phyloP scores from a whole-genome alignment of 768 basidiomycete genomes.

The Termitomyces sp. region DNA sequence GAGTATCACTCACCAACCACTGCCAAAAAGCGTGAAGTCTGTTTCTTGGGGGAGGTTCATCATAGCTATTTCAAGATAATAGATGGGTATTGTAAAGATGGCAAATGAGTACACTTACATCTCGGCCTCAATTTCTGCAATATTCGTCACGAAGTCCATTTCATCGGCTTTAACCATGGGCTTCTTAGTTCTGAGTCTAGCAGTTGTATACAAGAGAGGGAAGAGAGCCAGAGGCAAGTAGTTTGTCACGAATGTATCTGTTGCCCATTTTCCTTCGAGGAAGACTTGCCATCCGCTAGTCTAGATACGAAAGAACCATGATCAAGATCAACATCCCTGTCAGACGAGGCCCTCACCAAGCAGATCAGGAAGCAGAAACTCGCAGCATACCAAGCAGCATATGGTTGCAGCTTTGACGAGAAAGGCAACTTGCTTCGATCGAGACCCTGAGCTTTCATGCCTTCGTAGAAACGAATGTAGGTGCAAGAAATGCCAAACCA shows the following conservation, averaged over 20 bases:
- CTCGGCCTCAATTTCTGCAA: constrained; percentile 67
- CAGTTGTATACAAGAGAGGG: constrained; percentile 66
- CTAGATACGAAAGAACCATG: constrained; percentile 18
- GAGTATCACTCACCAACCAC: constrained; percentile 59
- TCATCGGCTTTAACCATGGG: constrained; percentile 45
- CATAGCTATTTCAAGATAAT: constrained; percentile 33
- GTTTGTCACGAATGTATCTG: constrained; percentile 74
- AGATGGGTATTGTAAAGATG: background rate
- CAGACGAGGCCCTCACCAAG: constrained; percentile 41
- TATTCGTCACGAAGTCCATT: constrained; percentile 80
- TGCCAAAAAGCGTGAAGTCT: constrained; percentile 67
- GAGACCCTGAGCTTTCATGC: constrained; percentile 75
- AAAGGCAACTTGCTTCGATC: constrained; percentile 71
- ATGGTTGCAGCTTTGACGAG: constrained; percentile 62
- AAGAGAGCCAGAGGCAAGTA: constrained; percentile 72
- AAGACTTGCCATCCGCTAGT: constrained; percentile 39
- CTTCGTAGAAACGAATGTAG: constrained; percentile 82
- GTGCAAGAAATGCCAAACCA: constrained; percentile 78
- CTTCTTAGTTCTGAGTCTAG: constrained; percentile 49
- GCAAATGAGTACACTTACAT: constrained; percentile 28
- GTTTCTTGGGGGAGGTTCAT: constrained; percentile 70
- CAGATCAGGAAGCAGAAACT: constrained; percentile 44
- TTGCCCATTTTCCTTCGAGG: constrained; percentile 38
- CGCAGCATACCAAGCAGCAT: constrained; percentile 58
- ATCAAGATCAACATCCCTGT: background rate